Conservation (phyloP, 2,329 filamentous ascomycete species). For the Venturiaceae sp. region DNA sequence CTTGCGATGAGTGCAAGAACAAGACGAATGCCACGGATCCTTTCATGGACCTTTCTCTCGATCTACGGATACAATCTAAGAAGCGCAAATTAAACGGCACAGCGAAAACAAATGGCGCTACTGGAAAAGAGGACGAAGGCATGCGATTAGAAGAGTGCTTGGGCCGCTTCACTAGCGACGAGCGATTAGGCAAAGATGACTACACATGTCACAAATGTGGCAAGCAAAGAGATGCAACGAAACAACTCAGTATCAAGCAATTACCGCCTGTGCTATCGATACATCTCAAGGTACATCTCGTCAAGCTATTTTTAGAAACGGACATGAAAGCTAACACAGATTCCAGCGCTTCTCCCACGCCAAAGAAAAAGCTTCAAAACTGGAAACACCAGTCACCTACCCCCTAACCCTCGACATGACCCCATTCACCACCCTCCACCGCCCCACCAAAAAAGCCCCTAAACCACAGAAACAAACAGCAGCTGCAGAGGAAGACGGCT, state of each 20-base stretch:
- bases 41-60: slow-evolving; percentile 82
- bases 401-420: slow-evolving; percentile 82
- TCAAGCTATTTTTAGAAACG: neutral
- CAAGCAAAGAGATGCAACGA: slow-evolving; percentile 48
- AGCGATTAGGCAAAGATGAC: slow-evolving; percentile 64
- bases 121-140: slow-evolving; percentile 16
- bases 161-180: slow-evolving; percentile 76
- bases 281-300: slow-evolving; percentile 65
- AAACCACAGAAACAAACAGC: slow-evolving; percentile 11
- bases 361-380: slow-evolving; percentile 69
- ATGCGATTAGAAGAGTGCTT: slow-evolving; percentile 52
- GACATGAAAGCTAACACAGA: slow-evolving; percentile 13
- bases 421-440: slow-evolving; percentile 60
- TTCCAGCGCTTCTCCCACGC: slow-evolving; percentile 63
- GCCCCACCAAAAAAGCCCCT: neutral
- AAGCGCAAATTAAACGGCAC: slow-evolving; percentile 44
- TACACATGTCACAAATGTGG: slow-evolving; percentile 75
- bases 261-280: slow-evolving; percentile 84
- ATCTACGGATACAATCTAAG: slow-evolving; percentile 63
- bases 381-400: slow-evolving; percentile 78
- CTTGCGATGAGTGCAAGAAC: slow-evolving; percentile 78
- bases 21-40: slow-evolving; percentile 76
- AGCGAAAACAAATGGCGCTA: slow-evolving; percentile 19
- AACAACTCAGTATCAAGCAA: slow-evolving; percentile 74
- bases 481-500: neutral